Conservation (phyloP, 768 basidiomycete species). For the Fistulinella prunicolor region DNA sequence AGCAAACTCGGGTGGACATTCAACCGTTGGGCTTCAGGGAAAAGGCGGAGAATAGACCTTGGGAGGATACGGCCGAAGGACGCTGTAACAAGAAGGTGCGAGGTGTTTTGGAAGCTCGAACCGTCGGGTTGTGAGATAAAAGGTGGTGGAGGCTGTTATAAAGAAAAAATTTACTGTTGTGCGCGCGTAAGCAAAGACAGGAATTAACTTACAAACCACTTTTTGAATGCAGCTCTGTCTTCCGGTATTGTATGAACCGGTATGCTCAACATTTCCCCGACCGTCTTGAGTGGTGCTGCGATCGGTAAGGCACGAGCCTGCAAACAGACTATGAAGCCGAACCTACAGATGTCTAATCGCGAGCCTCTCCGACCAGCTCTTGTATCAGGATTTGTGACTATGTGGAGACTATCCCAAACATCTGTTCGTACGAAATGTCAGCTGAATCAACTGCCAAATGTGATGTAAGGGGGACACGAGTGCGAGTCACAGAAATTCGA, state of each 20-base stretch:
- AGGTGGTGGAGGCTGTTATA: conserved; percentile 41
- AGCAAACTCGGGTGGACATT: conserved; percentile 91
- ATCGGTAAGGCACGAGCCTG: background rate
- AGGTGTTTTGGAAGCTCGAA: conserved; percentile 24
- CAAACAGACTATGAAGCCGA: background rate
- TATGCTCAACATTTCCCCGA: conserved; percentile 53
- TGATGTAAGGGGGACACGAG: too few species aligned
- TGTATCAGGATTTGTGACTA: conserved; percentile 73
- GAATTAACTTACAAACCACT: conserved; percentile 53
- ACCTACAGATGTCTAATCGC: conserved; percentile 51
- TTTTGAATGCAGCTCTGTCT: conserved; percentile 54
- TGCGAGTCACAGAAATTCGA: too few species aligned
- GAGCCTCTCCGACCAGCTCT: conserved; percentile 61
- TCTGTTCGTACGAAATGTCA: conserved; percentile 45
- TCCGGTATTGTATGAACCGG: conserved; percentile 62
- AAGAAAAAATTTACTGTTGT: conserved; percentile 14
- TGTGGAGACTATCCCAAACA: conserved; percentile 65
- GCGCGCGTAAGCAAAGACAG: background rate
- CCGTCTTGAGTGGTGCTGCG: conserved; percentile 66
- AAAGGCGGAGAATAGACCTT: conserved; percentile 53
- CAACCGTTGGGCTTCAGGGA: conserved; percentile 56
- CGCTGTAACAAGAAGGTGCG: conserved; percentile 75
- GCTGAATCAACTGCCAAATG: too few species aligned
- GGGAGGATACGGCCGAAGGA: conserved; percentile 90
- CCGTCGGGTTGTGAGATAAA: conserved; percentile 22